These are phyloP conservation scores for Candida insectorum DNA, from an alignment of 805 yeast species.

Conservation along the genomic window DNA sequence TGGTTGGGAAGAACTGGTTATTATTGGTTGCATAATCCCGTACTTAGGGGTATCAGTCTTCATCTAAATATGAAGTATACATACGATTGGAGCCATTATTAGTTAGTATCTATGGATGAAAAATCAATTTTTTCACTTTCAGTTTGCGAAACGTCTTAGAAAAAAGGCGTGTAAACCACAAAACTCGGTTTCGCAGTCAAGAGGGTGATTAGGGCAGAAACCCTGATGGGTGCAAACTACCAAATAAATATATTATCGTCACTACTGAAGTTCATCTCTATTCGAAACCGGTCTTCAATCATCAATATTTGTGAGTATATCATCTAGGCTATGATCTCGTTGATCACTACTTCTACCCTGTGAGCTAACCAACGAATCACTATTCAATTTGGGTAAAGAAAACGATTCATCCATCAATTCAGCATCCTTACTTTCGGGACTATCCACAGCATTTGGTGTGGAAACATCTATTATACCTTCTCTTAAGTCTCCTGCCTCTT, in stretches of 20 bases:
- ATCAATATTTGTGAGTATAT: too few species aligned
- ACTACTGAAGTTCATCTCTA: too few species aligned
- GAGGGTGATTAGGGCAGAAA: constrained; percentile 2
- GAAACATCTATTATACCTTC: not conserved
- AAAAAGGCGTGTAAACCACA: too few species aligned
- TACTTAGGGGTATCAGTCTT: constrained; percentile 33
- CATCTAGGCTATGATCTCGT: too few species aligned
- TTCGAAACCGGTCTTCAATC: too few species aligned
- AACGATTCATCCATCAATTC: constrained; percentile 43
- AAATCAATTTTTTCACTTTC: constrained; percentile 7
- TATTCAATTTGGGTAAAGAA: constrained; percentile 42
- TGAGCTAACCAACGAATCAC: constrained; percentile 11
- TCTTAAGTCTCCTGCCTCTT: not conserved
- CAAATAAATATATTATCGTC: too few species aligned
- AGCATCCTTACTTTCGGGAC: not conserved
- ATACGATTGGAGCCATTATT: constrained; percentile 90
- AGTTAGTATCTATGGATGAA: constrained; percentile 4
- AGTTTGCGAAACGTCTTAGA: too few species aligned
- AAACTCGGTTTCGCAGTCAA: too few species aligned
- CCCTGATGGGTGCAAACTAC: not conserved
- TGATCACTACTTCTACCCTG: too few species aligned
- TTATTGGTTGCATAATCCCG: constrained; percentile 21
- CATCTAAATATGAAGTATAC: constrained; percentile 39
- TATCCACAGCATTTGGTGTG: not conserved
- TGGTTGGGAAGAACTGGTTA: constrained; percentile 1